Percentiles rank a stretch among this genome's conserved stretches.
These are phyloP conservation scores for Cordyceps militaris DNA, from an alignment of 2,329 filamentous ascomycete genomes.

Conservation along the genomic window DNA sequence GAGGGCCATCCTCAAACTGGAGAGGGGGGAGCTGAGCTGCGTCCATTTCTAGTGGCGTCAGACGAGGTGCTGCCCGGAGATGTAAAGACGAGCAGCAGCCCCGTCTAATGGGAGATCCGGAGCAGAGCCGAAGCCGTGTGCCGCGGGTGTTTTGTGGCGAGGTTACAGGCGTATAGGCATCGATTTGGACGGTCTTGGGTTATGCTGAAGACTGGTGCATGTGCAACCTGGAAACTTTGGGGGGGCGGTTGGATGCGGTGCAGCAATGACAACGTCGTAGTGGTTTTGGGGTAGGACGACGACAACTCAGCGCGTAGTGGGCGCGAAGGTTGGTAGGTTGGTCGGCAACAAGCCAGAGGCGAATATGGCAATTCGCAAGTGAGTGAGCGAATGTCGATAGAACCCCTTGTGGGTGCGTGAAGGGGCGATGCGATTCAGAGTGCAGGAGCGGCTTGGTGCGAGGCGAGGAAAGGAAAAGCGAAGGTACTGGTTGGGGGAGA, in stretches of 20 bases:
- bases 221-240: background rate
- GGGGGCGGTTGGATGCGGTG: background rate
- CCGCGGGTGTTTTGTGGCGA: background rate
- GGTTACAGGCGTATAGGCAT: slow-evolving; percentile 7
- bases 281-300: background rate
- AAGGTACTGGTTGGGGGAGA: no score
- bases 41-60: slow-evolving; percentile 6
- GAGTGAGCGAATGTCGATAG: background rate
- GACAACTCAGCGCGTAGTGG: background rate
- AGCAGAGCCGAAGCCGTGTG: slow-evolving; percentile 3
- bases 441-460: no score
- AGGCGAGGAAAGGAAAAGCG: no score
- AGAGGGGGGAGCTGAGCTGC: slow-evolving; percentile 14
- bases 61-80: slow-evolving; percentile 3
- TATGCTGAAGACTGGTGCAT: background rate
- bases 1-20: slow-evolving; percentile 11
- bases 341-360: no score
- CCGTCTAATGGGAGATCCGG: slow-evolving; percentile 1
- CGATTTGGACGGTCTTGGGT: background rate
- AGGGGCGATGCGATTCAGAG: background rate
- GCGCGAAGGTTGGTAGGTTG: background rate
- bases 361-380: background rate
- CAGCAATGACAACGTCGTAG: background rate
- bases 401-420: background rate
- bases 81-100: slow-evolving; percentile 4